phyloP scores from a whole-genome alignment of 345 rosid species.

The Lumnitzera racemosa region DNA sequence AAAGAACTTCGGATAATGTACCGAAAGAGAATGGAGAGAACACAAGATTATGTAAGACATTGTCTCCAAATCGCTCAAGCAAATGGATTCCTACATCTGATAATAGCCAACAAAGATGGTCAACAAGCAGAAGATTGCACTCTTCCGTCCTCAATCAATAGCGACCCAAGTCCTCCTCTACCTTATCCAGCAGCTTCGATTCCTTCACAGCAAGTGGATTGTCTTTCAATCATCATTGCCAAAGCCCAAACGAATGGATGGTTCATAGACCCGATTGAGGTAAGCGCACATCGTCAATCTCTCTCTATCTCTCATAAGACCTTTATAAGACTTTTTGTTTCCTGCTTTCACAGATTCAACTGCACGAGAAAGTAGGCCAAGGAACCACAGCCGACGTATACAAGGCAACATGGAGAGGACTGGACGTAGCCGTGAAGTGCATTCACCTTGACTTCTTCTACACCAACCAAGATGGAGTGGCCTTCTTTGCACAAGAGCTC shows the following conservation, averaged over 20 bases:
- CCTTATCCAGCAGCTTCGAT: neutral
- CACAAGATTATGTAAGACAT: constrained; percentile 41
- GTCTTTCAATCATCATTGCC: constrained; percentile 11
- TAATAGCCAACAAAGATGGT: constrained; percentile 17
- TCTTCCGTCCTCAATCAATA: constrained; percentile 11
- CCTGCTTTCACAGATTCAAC: constrained; percentile 23
- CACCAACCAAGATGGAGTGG: constrained; percentile 20
- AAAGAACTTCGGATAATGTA: constrained; percentile 30
- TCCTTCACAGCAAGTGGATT: constrained; percentile 8
- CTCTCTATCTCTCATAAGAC: neutral
- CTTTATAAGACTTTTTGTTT: neutral
- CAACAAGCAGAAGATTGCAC: constrained; percentile 6
- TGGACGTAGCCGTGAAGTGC: constrained; percentile 59
- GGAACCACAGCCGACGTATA: constrained; percentile 54
- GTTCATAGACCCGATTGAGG: constrained; percentile 46
- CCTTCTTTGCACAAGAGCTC: constrained; percentile 43
- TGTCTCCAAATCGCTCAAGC: constrained; percentile 61
- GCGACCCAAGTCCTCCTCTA: constrained; percentile 8
- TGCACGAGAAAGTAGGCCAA: constrained; percentile 32
- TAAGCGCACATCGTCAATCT: neutral
- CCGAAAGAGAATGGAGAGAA: constrained; percentile 41
- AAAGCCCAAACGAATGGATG: constrained; percentile 49
- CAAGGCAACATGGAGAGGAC: constrained; percentile 45
- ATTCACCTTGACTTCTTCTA: constrained; percentile 33
- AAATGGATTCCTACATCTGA: constrained; percentile 39